Conservation (phyloP, 2,329 filamentous ascomycete species). For the Botrytis paeoniae region DNA sequence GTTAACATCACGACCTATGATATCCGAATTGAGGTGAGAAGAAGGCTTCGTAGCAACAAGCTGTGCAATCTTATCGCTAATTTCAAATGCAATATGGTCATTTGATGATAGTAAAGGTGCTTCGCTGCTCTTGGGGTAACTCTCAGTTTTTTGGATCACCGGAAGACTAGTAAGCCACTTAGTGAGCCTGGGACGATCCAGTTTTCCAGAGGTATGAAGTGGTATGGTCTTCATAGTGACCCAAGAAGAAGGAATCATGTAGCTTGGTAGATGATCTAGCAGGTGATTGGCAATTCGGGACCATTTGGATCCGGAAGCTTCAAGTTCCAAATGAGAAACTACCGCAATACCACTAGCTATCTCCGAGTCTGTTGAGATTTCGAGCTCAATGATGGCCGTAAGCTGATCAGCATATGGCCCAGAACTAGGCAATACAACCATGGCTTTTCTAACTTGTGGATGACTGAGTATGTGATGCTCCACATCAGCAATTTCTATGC, state of each 20-base stretch:
- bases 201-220: constrained; percentile 37
- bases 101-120: background rate
- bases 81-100: constrained; percentile 3
- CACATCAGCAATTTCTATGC: constrained; percentile 15
- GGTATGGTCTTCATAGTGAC: constrained; percentile 36
- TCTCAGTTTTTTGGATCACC: background rate
- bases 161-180: constrained; percentile 18
- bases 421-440: constrained; percentile 4
- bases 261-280: constrained; percentile 31
- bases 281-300: background rate
- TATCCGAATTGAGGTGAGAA: background rate
- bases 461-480: constrained; percentile 19
- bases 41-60: background rate
- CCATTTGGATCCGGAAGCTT: background rate
- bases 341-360: background rate
- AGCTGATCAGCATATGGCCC: constrained; percentile 12
- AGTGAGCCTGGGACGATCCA: constrained; percentile 39
- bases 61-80: constrained; percentile 5
- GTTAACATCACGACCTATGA: constrained; percentile 12
- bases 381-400: constrained; percentile 4
- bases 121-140: background rate
- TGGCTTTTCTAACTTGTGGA: constrained; percentile 13
- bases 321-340: background rate
- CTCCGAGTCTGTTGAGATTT: background rate
- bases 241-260: constrained; percentile 40